A percentile compares a stretch with the other conserved stretches of the same genome.
Evolutionary conservation across 371 early-diverging fungal species (phyloP).

Genomic region (Zopfochytrium polystomum): DNA sequence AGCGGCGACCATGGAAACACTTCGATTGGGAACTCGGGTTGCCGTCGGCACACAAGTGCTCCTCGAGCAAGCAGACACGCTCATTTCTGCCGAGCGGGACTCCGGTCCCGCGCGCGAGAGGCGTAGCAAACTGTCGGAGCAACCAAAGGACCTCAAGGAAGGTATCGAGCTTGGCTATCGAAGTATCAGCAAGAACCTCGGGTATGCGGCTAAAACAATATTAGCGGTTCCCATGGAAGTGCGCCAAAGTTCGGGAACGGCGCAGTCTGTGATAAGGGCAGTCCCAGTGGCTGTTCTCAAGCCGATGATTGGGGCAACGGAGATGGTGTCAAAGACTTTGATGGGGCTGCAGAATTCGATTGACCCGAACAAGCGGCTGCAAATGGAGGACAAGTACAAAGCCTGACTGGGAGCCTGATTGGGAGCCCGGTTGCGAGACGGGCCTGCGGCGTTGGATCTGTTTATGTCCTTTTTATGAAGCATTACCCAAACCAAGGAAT

Average conservation of each 20-base stretch:
- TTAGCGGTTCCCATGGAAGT: slow-evolving; percentile 72
- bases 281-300: slow-evolving; percentile 92
- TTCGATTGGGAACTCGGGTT: slow-evolving; percentile 80
- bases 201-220: slow-evolving; percentile 79
- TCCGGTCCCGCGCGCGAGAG: slow-evolving; percentile 1
- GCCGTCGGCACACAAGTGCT: slow-evolving; percentile 88
- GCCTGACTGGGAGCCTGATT: too few species aligned
- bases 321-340: slow-evolving; percentile 88
- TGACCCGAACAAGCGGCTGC: slow-evolving; percentile 73
- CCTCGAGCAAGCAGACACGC: slow-evolving; percentile 87
- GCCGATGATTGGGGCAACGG: slow-evolving; percentile 94
- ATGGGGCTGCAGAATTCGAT: slow-evolving; percentile 86
- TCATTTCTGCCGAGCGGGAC: slow-evolving; percentile 39
- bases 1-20: slow-evolving; percentile 85
- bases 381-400: slow-evolving; percentile 72
- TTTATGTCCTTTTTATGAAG: too few species aligned
- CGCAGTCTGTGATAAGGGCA: slow-evolving; percentile 78
- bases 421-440: too few species aligned
- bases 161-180: slow-evolving; percentile 80
- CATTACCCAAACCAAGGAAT: too few species aligned
- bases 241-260: slow-evolving; percentile 53
- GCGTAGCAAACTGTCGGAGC: slow-evolving; percentile 76
- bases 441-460: too few species aligned
- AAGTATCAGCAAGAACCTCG: slow-evolving; percentile 71
- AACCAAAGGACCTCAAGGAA: slow-evolving; percentile 79